Evolutionary conservation across 2,329 filamentous ascomycete species (phyloP).

Genomic region (Colletotrichum sp.): DNA sequence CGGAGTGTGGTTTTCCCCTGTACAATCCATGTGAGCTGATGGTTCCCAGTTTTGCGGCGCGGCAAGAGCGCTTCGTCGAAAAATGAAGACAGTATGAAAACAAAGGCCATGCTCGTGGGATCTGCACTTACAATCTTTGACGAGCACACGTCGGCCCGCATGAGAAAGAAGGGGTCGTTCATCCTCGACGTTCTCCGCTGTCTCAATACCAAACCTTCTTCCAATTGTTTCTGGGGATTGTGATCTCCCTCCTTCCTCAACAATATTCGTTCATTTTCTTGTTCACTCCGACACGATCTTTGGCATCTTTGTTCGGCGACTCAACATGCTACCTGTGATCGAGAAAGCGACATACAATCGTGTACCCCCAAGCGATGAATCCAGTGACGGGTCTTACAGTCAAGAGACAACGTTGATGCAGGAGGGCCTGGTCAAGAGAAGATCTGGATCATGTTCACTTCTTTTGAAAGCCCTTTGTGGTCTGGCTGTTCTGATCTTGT

Average conservation of each 20-base stretch:
- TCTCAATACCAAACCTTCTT: neutral
- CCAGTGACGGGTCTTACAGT: neutral
- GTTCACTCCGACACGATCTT: neutral
- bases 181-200: neutral
- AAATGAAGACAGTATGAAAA: rapidly evolving
- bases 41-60: neutral
- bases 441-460: neutral
- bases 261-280: rapidly evolving
- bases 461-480: neutral
- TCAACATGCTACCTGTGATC: neutral
- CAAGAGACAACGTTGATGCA: neutral
- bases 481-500: neutral
- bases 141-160: neutral
- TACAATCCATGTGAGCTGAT: neutral
- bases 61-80: neutral
- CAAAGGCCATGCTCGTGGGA: neutral
- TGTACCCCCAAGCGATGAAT: neutral
- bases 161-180: neutral
- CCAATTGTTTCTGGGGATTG: neutral
- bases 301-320: neutral
- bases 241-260: rapidly evolving
- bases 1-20: neutral
- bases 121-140: neutral
- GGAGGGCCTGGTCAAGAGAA: neutral
- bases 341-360: neutral